Base-by-base conservation (phyloP, 257 asterid genomes). In the Nicotiana tomentosiformis region DNA sequence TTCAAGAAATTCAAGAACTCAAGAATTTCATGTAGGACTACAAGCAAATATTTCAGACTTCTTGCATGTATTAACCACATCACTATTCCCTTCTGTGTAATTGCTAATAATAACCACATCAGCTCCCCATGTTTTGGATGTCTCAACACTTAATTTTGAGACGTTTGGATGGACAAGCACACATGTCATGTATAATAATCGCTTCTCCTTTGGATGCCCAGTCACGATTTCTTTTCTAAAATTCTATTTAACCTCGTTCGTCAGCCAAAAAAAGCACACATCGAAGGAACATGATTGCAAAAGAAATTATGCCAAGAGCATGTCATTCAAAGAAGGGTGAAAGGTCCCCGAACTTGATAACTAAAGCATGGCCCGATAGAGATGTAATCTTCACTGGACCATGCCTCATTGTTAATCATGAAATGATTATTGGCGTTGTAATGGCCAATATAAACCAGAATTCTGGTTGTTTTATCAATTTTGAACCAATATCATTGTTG, bases 281-380 rank as follows among this genome's bases (percentile, higher is more conserved):
- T 91, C 85, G 5, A 95, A 93, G 58, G 37, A 66, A 58, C 88
- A 85, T 16, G 91, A 92, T 85, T 93, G 95, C 81, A 93, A 81
- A 2, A 93, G 97, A 93, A 2, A 93, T 91, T 1, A 91, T 93
- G 1, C 97, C 97, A 78, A 93, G 91, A 0, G 96, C 96, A 66
- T 93, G 97, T 96, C 97, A 93, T 62, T 93, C 97, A 0, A 95
- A 93, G 2, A 89, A 83, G 1, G 97, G 97, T 0, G 96, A 93
- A 3, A 23, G 26, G 26, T 23, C 26, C 26, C 26, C 87, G 83
- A 93, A 93, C 56, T 90, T 93, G 69, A 93, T 88, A 2, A 89
- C 87, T 7, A 94, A 46, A 2, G 97, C 95, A 37, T 93, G 97
- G 32, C 95, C 94, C 0, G 95, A 93, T 0, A 94, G 93, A 10